These are phyloP conservation scores for Ophiostoma fasciatum DNA, from an alignment of 2,329 filamentous ascomycete genomes.

Conservation along the genomic window DNA sequence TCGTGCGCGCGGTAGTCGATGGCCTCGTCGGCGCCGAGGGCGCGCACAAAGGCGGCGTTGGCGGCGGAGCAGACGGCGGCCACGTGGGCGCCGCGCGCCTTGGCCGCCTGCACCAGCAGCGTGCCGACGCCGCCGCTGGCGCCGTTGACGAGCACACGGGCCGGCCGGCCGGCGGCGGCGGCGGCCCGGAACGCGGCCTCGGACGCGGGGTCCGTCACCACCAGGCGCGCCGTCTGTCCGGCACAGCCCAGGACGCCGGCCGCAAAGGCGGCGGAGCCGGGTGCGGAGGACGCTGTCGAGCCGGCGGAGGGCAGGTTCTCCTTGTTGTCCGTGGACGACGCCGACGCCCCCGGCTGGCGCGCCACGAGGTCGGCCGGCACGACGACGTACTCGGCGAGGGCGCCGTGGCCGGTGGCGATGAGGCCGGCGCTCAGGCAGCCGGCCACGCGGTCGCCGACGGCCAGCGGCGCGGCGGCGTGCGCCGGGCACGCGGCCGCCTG, in stretches of 20 bases:
- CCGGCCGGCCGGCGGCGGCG: conserved; percentile 6
- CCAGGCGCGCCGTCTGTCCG: conserved; percentile 20
- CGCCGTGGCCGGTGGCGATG: conserved; percentile 18
- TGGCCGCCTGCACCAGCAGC: conserved; percentile 29
- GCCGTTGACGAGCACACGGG: conserved; percentile 31
- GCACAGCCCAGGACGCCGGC: conserved; percentile 20
- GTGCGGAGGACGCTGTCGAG: background rate
- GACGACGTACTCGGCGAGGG: conserved; percentile 21
- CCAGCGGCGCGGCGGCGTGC: conserved; percentile 8
- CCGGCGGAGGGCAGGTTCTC: too few species aligned
- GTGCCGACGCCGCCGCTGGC: conserved; percentile 36
- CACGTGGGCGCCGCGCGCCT: conserved; percentile 26
- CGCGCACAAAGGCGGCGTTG: conserved; percentile 29
- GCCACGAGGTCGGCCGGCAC: conserved; percentile 19
- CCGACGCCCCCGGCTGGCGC: conserved; percentile 12
- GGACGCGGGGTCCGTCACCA: conserved; percentile 15
- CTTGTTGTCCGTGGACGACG: too few species aligned
- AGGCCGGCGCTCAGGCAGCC: conserved; percentile 17
- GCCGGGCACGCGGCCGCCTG: background rate
- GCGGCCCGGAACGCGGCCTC: background rate
- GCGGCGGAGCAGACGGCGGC: conserved; percentile 31
- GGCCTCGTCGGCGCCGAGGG: conserved; percentile 32
- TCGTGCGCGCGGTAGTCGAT: conserved; percentile 26
- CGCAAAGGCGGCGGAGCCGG: conserved; percentile 15
- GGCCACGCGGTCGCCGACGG: conserved; percentile 16